phyloP scores from a whole-genome alignment of 2,329 filamentous ascomycete species.

The Colletotrichum higginsianum region DNA sequence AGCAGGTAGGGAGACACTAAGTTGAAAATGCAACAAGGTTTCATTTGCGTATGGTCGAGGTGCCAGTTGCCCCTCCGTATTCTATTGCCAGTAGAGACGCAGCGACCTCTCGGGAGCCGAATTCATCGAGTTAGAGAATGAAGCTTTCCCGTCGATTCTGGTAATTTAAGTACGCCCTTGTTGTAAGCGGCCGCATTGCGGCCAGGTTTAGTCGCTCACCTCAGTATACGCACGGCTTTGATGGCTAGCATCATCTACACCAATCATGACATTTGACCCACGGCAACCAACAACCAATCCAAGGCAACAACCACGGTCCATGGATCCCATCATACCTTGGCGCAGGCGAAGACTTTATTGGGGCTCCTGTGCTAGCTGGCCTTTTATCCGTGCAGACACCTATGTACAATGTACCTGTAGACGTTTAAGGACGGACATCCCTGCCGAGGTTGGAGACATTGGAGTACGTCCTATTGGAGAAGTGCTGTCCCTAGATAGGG shows the following conservation, averaged over 20 bases:
- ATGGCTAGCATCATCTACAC: not conserved
- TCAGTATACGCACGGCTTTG: not conserved
- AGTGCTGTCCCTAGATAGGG: not conserved
- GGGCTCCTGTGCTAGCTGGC: slow-evolving; percentile 12
- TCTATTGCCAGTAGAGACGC: not conserved
- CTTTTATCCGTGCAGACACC: not conserved
- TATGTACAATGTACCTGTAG: too few species aligned
- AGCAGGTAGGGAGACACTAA: too few species aligned
- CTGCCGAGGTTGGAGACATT: not conserved
- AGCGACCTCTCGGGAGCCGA: not conserved
- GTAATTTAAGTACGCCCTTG: too few species aligned
- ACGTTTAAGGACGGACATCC: not conserved
- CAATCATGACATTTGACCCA: not conserved
- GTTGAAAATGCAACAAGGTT: not conserved
- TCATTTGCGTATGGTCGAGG: not conserved
- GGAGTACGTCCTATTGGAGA: not conserved
- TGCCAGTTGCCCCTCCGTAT: not conserved
- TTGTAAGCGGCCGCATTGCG: too few species aligned
- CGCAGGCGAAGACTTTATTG: not conserved
- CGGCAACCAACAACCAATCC: not conserved
- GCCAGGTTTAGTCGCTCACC: too few species aligned
- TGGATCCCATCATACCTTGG: not conserved
- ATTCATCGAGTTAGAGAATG: not conserved
- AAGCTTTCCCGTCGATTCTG: not conserved
- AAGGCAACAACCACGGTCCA: not conserved